A percentile compares a stretch with the other conserved stretches of the same genome.
Evolutionary conservation across 2,329 filamentous ascomycete genomes (phyloP).

Genomic region (Phoma sp.): DNA sequence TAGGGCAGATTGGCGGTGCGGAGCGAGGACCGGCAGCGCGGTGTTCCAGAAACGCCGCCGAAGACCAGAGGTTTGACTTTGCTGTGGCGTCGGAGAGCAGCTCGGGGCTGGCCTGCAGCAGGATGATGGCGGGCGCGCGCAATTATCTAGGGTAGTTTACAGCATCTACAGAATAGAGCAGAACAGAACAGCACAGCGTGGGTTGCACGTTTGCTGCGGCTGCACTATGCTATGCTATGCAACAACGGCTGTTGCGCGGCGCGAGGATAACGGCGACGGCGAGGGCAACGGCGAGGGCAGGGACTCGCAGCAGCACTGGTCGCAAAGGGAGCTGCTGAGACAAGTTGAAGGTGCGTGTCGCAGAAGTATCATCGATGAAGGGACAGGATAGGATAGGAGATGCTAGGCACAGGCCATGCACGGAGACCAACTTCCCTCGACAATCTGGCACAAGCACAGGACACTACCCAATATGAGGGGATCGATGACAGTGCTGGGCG

Average conservation of each 20-base stretch:
- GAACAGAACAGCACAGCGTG: not conserved
- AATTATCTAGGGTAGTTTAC: conserved; percentile 1
- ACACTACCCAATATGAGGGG: conserved; percentile 4
- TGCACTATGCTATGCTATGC: not conserved
- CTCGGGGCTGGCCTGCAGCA: conserved; percentile 10
- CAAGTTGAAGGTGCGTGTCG: conserved; percentile 11
- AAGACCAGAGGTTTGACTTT: not conserved
- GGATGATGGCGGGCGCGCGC: not conserved
- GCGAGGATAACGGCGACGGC: not conserved
- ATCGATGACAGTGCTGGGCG: conserved; percentile 7
- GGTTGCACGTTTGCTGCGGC: not conserved
- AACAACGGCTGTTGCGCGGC: not conserved
- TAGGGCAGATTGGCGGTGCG: conserved; percentile 11
- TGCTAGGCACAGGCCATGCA: conserved; percentile 18
- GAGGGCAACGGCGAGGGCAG: not conserved
- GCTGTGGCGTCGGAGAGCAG: conserved; percentile 13
- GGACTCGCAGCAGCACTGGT: conserved; percentile 10
- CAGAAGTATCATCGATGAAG: conserved; percentile 7
- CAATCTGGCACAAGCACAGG: conserved; percentile 15
- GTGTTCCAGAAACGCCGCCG: conserved; percentile 10
- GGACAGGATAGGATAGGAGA: conserved; percentile 11
- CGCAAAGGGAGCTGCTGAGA: conserved; percentile 20
- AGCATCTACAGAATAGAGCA: not conserved
- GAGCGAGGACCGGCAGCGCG: conserved; percentile 1
- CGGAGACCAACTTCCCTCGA: conserved; percentile 11